These are phyloP conservation scores for Elymus sibiricus DNA, from an alignment of 176 grass and related monocot genomes.

Conservation along the genomic window DNA sequence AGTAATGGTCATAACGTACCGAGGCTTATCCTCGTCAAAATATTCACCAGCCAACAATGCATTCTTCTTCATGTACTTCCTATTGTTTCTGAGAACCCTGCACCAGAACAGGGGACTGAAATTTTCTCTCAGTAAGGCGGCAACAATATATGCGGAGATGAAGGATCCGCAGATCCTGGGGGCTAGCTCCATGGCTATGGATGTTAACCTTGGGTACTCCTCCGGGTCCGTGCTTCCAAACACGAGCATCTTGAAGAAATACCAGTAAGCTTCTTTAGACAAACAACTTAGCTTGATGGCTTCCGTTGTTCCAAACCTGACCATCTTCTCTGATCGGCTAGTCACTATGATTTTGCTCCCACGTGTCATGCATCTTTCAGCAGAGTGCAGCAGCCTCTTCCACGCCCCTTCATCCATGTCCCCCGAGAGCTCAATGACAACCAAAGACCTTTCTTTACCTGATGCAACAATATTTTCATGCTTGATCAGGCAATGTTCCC, in stretches of 20 bases:
- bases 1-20: no score
- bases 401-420: neutral
- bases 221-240: slow-evolving; percentile 29
- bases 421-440: neutral
- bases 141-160: neutral
- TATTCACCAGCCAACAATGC: no score
- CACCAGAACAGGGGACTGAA: neutral
- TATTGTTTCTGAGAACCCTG: neutral
- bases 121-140: neutral
- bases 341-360: slow-evolving; percentile 26
- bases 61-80: neutral
- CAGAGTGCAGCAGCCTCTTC: neutral
- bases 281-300: neutral
- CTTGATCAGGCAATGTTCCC: neutral
- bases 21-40: no score
- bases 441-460: neutral
- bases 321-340: neutral
- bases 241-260: neutral
- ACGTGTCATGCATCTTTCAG: neutral
- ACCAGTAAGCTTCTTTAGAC: slow-evolving; percentile 9
- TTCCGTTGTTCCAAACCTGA: neutral
- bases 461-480: neutral
- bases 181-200: slow-evolving; percentile 11
- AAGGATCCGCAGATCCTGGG: neutral
- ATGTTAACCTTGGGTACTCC: neutral